phyloP scores from a whole-genome alignment of 1,284 basidiomycete genomes.

The Rhodotorula sp. region DNA sequence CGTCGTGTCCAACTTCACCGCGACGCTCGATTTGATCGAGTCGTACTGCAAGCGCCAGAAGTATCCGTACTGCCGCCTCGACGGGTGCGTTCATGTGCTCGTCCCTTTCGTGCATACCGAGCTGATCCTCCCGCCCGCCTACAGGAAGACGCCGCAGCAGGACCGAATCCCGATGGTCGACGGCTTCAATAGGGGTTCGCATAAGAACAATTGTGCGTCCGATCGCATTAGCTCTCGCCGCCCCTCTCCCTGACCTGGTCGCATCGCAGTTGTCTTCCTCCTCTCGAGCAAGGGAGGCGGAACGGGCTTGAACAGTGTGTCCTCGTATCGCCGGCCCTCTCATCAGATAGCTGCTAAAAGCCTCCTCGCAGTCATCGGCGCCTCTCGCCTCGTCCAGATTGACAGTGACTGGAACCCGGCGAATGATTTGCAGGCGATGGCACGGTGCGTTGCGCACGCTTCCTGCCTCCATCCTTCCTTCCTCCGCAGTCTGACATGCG shows the following conservation, averaged over 20 bases:
- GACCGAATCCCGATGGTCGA: constrained; percentile 83
- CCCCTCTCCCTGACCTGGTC: background rate
- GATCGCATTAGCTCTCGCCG: constrained; percentile 17
- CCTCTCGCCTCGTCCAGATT: constrained; percentile 70
- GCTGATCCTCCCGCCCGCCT: background rate
- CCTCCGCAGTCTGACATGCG: background rate
- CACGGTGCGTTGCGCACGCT: constrained; percentile 66
- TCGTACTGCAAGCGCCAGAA: constrained; percentile 71
- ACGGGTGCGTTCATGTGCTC: constrained; percentile 57
- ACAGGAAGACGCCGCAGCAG: constrained; percentile 70
- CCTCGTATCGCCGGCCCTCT: constrained; percentile 58
- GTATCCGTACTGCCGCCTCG: constrained; percentile 80
- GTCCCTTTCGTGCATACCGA: background rate
- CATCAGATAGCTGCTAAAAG: constrained; percentile 1
- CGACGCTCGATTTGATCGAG: constrained; percentile 89
- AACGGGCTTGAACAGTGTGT: constrained; percentile 74
- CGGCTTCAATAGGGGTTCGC: constrained; percentile 71
- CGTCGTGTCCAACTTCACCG: constrained; percentile 56
- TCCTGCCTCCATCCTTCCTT: background rate
- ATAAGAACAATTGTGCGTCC: constrained; percentile 64
- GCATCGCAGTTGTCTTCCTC: constrained; percentile 69
- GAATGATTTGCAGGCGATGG: constrained; percentile 95
- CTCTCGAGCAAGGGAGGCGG: constrained; percentile 95
- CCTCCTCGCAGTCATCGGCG: constrained; percentile 52
- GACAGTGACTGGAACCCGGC: constrained; percentile 98